A percentile compares a stretch with the other conserved stretches of the same genome.
Conservation (phyloP, 2,329 filamentous ascomycete species). For the Periconia macrospinosa region DNA sequence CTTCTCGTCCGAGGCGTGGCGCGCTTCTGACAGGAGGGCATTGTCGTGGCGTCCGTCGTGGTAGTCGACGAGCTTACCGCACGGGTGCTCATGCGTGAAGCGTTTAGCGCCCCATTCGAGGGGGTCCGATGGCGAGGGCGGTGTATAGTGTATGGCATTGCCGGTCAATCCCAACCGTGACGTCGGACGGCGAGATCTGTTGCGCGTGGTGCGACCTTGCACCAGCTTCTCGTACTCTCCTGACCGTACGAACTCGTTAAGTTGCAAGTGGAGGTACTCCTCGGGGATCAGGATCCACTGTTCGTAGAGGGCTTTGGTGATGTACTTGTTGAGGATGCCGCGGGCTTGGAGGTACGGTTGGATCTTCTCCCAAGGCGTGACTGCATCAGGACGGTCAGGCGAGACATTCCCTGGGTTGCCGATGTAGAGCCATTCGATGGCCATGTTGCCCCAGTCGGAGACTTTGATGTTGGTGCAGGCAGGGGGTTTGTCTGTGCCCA, state of each 20-base stretch:
- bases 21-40: neutral
- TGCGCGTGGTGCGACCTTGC: neutral
- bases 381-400: neutral
- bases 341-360: neutral
- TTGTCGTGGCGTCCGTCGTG: neutral
- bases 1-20: neutral
- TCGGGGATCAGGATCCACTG: neutral
- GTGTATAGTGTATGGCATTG: neutral
- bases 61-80: neutral
- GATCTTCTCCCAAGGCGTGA: constrained; percentile 1
- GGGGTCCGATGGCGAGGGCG: neutral
- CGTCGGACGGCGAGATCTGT: neutral
- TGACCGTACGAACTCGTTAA: neutral
- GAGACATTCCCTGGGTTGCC: constrained; percentile 1
- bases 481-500: neutral
- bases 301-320: neutral
- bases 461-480: neutral
- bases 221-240: neutral
- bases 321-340: neutral
- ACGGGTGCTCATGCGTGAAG: constrained; percentile 5
- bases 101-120: constrained; percentile 1
- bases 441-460: neutral
- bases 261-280: neutral
- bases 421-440: neutral
- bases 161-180: neutral